Base-by-base conservation (phyloP, 768 basidiomycete genomes). In the Aureoboletus auriporus region DNA sequence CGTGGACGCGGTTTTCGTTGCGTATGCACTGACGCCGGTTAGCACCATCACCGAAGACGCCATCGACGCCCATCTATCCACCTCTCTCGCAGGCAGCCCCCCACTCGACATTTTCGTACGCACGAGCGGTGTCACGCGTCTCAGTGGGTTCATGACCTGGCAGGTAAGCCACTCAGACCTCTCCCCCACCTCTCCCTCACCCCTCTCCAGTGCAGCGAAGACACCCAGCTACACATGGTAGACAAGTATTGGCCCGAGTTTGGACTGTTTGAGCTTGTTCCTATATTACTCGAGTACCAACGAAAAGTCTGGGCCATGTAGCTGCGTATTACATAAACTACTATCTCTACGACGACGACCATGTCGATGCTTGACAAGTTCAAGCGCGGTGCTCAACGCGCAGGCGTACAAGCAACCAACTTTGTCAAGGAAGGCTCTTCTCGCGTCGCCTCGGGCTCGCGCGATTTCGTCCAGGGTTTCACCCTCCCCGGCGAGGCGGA, bases 211-310 rank as follows among this genome's bases (percentile, higher is more conserved):
- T 83, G 84, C 52, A 84, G 77, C 45, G 84, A 94, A 58, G 66
- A 86, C 54, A 91, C 92, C 0, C 91, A 94, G 56, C 68, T 99
- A 8, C 91, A 97, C 60, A 93, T 96, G 65, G 77, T 83, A 16
- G 70, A 80, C 12, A 79, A 81, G 0, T 93, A 86, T 60, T 99
- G 96, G 96, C 96, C 96, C 0, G 86, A 93, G 46, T 95, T 96
- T 60, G 89, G 93, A 5, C 62, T 97, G 3, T 74, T 79, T 47
- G 89, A 98, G 55, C 81, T 99, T 57, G 65, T 96, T 20, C 91
- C 93, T 1, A 83, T 98, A 44, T 68, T 99, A 16, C 72, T 98
- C 37, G 84, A 89, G 44, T 98, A 85, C 68, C 95, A 99, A 65
- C 79, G 81, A 39, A 88, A 86, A 63, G 66, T 76, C 6, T 89